Evolutionary conservation across 306 rosid genomes (phyloP), one percentile per base, ranked within the genome.

Genomic region (Mimosa bimucronata): DNA sequence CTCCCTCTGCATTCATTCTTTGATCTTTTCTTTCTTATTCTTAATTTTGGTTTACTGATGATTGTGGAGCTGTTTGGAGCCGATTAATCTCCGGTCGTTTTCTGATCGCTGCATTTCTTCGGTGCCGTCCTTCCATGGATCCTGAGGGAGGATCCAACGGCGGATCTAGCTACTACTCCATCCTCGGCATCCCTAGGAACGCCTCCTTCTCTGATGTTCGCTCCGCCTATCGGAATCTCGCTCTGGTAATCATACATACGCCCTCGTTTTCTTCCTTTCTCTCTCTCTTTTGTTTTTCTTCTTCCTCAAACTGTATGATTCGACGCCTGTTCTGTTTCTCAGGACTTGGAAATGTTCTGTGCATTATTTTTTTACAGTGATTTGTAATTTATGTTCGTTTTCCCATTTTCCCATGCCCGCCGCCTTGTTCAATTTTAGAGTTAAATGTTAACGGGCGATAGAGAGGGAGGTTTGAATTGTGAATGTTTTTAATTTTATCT

Each of bases 141-240:
- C 90, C 91, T 65, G 92, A 86, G 75, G 97, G 91, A 88, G 93
- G 90, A 79, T 90, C 94, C 91, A 80, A 88, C 86, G 91, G 64
- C 73, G 91, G 96, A 83, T 89, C 98, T 84, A 87, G 89, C 89
- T 96, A 91, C 86, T 96, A 93, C 80, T 44, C 99, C 61, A 79
- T 96, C 50, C 93, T 96, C 4, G 98, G 97, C 60, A 93, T 93
- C 82, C 90, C 90, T 58, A 87, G 81, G 79, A 94, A 93, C 34
- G 93, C 98, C 79, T 96, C 99, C 86, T 84, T 78, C 91, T 90
- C 97, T 29, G 99, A 93, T 70, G 77, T 96, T 61, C 98, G 98
- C 80, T 64, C 93, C 8, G 98, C 99, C 1, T 96, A 96, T 71
- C 97, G 97, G 38, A 93, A 85, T 65, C 99, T 96, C 66, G 99